Evolutionary conservation across 2,329 filamentous ascomycete genomes (phyloP).

Genomic region (Fusarium nygamai): DNA sequence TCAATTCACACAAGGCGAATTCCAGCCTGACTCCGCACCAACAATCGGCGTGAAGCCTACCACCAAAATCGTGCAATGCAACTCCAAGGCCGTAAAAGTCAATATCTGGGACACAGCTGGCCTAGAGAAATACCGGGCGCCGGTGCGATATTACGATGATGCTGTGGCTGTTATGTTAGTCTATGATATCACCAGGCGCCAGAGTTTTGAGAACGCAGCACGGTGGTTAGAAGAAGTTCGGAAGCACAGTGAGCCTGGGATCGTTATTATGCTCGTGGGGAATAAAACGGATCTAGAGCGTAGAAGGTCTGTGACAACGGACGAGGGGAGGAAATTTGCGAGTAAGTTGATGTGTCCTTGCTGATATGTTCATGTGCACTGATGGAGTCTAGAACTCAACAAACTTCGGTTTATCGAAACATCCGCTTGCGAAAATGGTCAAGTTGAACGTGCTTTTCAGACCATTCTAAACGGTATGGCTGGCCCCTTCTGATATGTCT

Average conservation of each 20-base stretch:
- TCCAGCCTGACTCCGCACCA: neutral
- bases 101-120: conserved; percentile 8
- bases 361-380: accelerated
- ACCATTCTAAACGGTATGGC: neutral
- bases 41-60: neutral
- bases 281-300: conserved; percentile 7
- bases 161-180: neutral
- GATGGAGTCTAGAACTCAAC: neutral
- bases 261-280: neutral
- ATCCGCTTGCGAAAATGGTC: neutral
- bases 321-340: neutral
- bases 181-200: neutral
- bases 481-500: accelerated
- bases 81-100: neutral
- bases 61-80: neutral
- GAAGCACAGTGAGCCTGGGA: neutral
- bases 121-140: neutral
- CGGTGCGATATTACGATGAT: neutral
- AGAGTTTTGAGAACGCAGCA: neutral
- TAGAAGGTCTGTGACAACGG: neutral
- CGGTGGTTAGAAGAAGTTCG: neutral
- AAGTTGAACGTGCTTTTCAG: neutral
- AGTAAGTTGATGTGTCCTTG: neutral
- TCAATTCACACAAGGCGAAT: neutral
- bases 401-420: conserved; percentile 3